Base-by-base conservation (phyloP, 2,329 filamentous ascomycete species). In the Helminthosporium solani region DNA sequence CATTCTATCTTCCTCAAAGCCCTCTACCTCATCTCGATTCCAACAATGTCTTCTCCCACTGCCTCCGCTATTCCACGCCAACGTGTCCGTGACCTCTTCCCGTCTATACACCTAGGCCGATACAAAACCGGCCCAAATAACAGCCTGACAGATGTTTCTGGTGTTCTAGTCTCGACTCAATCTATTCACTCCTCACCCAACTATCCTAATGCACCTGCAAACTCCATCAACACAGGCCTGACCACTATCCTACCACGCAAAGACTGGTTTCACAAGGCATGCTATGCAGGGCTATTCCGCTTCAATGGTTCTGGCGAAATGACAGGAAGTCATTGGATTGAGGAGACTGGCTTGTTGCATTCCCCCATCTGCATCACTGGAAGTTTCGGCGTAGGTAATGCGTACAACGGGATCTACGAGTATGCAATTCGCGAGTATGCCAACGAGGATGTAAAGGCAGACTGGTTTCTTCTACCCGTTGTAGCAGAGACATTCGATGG, bases 291-390 rank as follows among this genome's bases (percentile, higher is more conserved):
- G 8, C 64, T 71, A 38, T 84, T 84, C 66, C 75, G 77, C 49
- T 84, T 86, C 71, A 86, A 86, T 54, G 82, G 83, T 44, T 78
- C 77, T 36, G 82, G 83, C 33, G 81, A 85, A 64, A 72, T 85
- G 70, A 85, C 82, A 0, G 81, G 82, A 2, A 72, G 71, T 8
- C 79, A 84, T 55, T 83, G 80, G 77, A 78, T 85, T 48, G 74
- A 81, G 14, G 83, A 86, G 61, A 81, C 80, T 0, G 82, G 82
- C 0, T 70, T 83, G 3, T 64, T 84, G 3, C 75, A 78, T 43
- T 81, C 78, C 2, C 83, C 82, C 3, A 78, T 86, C 46, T 61
- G 84, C 42, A 71, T 86, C 42, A 86, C 82, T 2, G 82, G 79
- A 41, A 78, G 78, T 3, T 77, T 82, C 31, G 72, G 76, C 2